Base-by-base conservation (phyloP, 371 early-diverging fungal genomes). In the Rhizopus stolonifer region DNA sequence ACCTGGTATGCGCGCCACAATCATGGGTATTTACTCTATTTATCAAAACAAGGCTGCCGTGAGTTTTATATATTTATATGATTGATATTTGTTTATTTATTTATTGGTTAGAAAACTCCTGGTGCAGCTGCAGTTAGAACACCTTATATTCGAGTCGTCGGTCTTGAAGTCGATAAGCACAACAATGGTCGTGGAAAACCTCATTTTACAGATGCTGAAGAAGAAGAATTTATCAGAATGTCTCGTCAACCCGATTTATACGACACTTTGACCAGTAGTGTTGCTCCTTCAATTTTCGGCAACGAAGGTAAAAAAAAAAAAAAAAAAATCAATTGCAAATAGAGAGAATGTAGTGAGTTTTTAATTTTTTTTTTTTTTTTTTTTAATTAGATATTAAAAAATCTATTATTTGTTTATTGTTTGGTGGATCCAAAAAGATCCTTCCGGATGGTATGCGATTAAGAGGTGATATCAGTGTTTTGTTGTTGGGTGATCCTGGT, bases 401-500 rank as follows among this genome's bases (percentile, higher is more conserved):
- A 69, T 94, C 99, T 5, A 89, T 99, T 56, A 83, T 95, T 11
- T 99, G 99, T 64, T 82, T 99, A 53, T 72, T 99, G 46, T 94
- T 99, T 75, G 97, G 99, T 54, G 99, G 99, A 14, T 96, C 98
- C 14, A 91, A 91, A 65, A 95, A 96, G 67, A 69, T 89, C 1
- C 78, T 99, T 15, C 96, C 97, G 1, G 99, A 99, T 69, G 95
- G 97, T 33, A 94, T 99, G 89, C 82, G 89, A 33, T 75, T 99
- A 32, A 82, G 99, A 72, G 99, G 99, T 55, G 99, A 99, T 68
- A 97, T 99, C 60, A 99, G 99, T 75, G 98, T 99, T 18, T 80
- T 99, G 26, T 79, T 99, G 58, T 74, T 99, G n/a, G 99, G 98
- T 66, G 99, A 99, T 80, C 99, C 99, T 2, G 99, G 99, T 60